Conservation (phyloP, 208 protist species). For the Leptomonas pyrrhocoris region DNA sequence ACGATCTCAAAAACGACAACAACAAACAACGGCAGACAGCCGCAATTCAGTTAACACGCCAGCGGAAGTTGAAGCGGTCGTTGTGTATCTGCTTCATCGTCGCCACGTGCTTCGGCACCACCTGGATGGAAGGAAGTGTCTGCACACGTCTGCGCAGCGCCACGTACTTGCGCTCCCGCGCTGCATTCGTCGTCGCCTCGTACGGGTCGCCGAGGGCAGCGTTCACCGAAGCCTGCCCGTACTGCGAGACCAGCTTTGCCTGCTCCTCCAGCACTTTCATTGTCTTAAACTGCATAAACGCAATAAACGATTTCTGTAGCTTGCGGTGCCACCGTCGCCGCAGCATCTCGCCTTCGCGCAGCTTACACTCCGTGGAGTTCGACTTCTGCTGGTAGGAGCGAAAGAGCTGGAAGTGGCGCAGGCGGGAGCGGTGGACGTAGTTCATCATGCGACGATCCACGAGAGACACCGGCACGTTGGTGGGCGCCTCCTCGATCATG, state of each 20-base stretch:
- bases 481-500: slow-evolving; percentile 79
- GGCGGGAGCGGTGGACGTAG: slow-evolving; percentile 85
- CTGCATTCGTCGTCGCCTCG: slow-evolving; percentile 20
- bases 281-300: slow-evolving; percentile 91
- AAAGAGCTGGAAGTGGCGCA: slow-evolving; percentile 88
- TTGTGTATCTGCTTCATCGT: slow-evolving; percentile 94
- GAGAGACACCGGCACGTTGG: slow-evolving; percentile 71
- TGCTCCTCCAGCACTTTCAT: slow-evolving; percentile 92
- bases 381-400: slow-evolving; percentile 91
- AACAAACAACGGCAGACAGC: slow-evolving; percentile 16
- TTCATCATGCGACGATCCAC: slow-evolving; percentile 87
- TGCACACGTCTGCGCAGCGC: slow-evolving; percentile 65
- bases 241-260: slow-evolving; percentile 80
- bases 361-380: slow-evolving; percentile 84
- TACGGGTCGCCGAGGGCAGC: slow-evolving; percentile 78
- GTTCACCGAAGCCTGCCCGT: slow-evolving; percentile 88
- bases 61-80: slow-evolving; percentile 91
- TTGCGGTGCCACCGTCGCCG: slow-evolving; percentile 79
- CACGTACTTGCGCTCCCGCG: slow-evolving; percentile 52
- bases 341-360: slow-evolving; percentile 87
- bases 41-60: slow-evolving; percentile 76
- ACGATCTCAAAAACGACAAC: background rate
- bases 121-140: slow-evolving; percentile 64
- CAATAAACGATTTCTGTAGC: slow-evolving; percentile 90
- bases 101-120: slow-evolving; percentile 87